Base-by-base conservation (phyloP, 305 asterid species). In the Galium porrigens region DNA sequence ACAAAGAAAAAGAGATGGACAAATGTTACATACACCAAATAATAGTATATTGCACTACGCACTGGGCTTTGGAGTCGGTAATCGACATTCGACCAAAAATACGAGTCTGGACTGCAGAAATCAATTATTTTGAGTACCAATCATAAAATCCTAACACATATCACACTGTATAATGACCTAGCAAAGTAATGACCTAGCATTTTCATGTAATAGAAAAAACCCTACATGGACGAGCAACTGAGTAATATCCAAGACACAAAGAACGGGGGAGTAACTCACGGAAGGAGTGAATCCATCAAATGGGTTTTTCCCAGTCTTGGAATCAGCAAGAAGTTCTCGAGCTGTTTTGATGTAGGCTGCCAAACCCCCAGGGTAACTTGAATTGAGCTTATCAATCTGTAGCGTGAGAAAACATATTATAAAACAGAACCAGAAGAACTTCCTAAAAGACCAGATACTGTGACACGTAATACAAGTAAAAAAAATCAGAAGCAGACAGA, bases 261-360 rank as follows among this genome's bases (percentile, higher is more conserved):
- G n/a, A 66, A 66, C 33, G 59, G 54, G 25, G 61, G 10, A 58
- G 44, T 62, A 73, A 80, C 94, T 86, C 79, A 92, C 99, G 27
- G 99, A 89, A 69, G 99, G 97, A 56, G 87, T 71, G 80, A 94
- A 94, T 65, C 96, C 99, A 67, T 94, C 96, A 70, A 79, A 94
- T 9, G 99, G 99, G 68, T 94, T 94, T 74, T 78, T 94, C 73
- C 99, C 99, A 71, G 99, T 84, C 76, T 87, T 89, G 6, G 99
- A 94, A 80, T 89, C 96, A 32, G 96, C 94, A 76, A 94, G 83
- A 77, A 94, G 96, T 79, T 84, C 84, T 74, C 85, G 82, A 33
- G 97, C 99, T 69, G 88, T 89, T 74, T 76, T 82, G 73, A 94
- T 79, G 71, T 94, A 94, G 44, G 92, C 79, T 61, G 68, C 73